Conservation (phyloP, 2,329 filamentous ascomycete species). For the Basipetospora chlamydospora region DNA sequence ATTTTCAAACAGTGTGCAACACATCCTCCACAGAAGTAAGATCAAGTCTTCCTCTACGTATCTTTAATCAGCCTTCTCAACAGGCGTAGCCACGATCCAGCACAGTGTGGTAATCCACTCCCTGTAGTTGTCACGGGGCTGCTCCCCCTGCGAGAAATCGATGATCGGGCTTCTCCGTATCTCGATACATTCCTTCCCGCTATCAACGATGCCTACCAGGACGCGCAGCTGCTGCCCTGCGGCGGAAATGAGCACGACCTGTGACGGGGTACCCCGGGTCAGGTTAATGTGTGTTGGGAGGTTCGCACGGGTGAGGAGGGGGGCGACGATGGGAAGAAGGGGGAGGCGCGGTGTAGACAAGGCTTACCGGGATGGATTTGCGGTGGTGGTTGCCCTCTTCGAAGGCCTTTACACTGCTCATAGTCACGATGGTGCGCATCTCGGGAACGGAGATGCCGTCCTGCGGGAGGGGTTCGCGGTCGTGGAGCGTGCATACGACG, state of each 20-base stretch:
- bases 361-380: too few species aligned
- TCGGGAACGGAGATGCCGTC: neutral
- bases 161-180: neutral
- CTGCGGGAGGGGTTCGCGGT: neutral
- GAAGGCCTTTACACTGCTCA: neutral
- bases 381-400: neutral
- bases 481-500: neutral
- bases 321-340: neutral
- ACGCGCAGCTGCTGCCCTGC: neutral
- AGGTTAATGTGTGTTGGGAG: too few species aligned
- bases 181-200: neutral
- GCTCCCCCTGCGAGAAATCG: neutral
- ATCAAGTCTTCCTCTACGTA: too few species aligned
- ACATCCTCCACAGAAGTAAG: too few species aligned
- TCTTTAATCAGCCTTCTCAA: too few species aligned
- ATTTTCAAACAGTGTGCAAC: too few species aligned
- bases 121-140: neutral
- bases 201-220: neutral
- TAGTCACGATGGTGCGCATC: neutral
- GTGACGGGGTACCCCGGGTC: neutral
- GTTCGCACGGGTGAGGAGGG: too few species aligned
- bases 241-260: neutral
- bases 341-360: too few species aligned
- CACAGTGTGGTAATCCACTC: neutral
- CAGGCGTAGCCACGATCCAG: neutral